phyloP scores from a whole-genome alignment of 768 basidiomycete species.

The Termitomyces sp. region DNA sequence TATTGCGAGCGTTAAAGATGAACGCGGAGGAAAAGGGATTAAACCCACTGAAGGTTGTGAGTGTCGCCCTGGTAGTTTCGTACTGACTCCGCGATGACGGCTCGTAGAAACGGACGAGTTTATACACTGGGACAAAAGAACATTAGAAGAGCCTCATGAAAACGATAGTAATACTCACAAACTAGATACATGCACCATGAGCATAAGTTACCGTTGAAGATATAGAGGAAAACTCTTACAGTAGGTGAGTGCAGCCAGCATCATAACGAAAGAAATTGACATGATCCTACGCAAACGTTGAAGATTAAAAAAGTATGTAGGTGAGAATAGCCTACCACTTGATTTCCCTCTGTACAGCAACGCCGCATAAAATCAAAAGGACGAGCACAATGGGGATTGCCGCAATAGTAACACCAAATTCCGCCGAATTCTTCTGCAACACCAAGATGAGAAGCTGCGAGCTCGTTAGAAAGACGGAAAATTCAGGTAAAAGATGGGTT shows the following conservation, averaged over 20 bases:
- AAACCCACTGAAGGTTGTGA: slow-evolving; percentile 76
- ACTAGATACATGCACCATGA: slow-evolving; percentile 24
- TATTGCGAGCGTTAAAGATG: slow-evolving; percentile 23
- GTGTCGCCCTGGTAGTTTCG: slow-evolving; percentile 69
- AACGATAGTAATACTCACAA: slow-evolving; percentile 27
- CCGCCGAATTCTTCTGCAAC: slow-evolving; percentile 56
- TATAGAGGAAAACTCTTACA: slow-evolving; percentile 48
- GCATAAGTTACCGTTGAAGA: neutral
- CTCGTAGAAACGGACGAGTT: slow-evolving; percentile 79
- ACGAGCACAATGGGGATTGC: slow-evolving; percentile 79
- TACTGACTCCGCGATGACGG: slow-evolving; percentile 56
- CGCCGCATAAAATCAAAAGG: slow-evolving; percentile 60
- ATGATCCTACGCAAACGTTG: slow-evolving; percentile 51
- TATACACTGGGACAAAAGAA: slow-evolving; percentile 55
- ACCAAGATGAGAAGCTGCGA: slow-evolving; percentile 81
- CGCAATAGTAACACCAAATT: slow-evolving; percentile 79
- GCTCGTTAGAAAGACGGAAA: slow-evolving; percentile 1
- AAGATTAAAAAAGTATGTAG: neutral
- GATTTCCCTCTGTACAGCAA: slow-evolving; percentile 78
- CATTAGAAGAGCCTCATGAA: neutral
- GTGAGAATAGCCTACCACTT: slow-evolving; percentile 51
- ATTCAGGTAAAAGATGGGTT: neutral
- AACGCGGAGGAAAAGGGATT: neutral
- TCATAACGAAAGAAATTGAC: slow-evolving; percentile 66
- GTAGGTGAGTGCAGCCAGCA: slow-evolving; percentile 75